phyloP scores from a whole-genome alignment of 2,329 filamentous ascomycete species.

The Fusarium sp. region DNA sequence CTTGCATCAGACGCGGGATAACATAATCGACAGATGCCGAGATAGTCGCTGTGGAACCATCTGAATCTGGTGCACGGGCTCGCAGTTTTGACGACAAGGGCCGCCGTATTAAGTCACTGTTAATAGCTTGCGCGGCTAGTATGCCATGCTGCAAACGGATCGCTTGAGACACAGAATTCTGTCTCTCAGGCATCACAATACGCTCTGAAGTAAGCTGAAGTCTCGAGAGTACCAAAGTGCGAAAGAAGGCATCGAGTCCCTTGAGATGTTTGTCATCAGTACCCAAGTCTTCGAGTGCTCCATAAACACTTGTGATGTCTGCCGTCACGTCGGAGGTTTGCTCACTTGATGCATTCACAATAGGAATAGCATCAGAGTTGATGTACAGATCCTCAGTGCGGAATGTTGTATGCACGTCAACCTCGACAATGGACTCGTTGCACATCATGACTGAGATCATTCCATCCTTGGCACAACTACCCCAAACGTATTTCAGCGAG shows the following conservation, averaged over 20 bases:
- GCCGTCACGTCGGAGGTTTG: constrained; percentile 33
- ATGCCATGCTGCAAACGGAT: constrained; percentile 48
- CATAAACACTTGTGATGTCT: constrained; percentile 40
- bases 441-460: constrained; percentile 46
- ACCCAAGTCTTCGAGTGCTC: constrained; percentile 34
- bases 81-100: constrained; percentile 26
- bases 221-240: constrained; percentile 46
- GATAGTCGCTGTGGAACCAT: constrained; percentile 22
- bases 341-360: constrained; percentile 31
- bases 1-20: constrained; percentile 44
- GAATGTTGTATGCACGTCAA: constrained; percentile 45
- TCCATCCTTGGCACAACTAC: constrained; percentile 40
- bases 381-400: constrained; percentile 46
- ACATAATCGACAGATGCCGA: constrained; percentile 43
- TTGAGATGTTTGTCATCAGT: constrained; percentile 35
- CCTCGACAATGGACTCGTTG: constrained; percentile 43
- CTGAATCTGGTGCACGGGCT: constrained; percentile 14
- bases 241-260: constrained; percentile 49
- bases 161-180: constrained; percentile 43
- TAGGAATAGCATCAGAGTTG: constrained; percentile 41
- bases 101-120: constrained; percentile 35
- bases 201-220: constrained; percentile 43
- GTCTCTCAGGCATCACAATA: constrained; percentile 39
- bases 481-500: constrained; percentile 49
- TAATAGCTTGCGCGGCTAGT: constrained; percentile 48